Evolutionary conservation across 169 alveolate species (phyloP).

Genomic region (Plasmodium inui): DNA sequence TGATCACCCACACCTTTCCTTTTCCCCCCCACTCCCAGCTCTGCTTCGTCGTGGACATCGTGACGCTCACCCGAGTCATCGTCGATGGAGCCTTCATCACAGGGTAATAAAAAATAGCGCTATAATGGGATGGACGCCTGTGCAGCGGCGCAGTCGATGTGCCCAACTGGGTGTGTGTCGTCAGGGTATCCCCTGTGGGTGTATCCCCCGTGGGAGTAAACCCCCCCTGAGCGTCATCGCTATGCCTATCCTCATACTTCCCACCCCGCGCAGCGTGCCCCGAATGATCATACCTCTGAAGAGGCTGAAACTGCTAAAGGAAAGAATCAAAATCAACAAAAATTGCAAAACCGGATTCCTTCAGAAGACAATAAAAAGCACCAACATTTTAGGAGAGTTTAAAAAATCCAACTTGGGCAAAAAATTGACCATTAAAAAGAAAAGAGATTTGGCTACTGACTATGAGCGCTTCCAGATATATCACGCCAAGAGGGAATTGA

Average conservation of each 20-base stretch:
- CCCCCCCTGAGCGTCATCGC: neutral
- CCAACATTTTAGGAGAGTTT: constrained; percentile 84
- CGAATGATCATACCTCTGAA: constrained; percentile 92
- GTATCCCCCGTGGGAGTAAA: neutral
- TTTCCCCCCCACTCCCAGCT: constrained; percentile 76
- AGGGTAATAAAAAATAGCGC: constrained; percentile 77
- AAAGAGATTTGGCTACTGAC: constrained; percentile 88
- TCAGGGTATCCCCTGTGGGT: neutral
- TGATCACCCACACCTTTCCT: neutral
- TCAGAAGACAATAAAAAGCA: constrained; percentile 84
- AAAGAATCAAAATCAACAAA: constrained; percentile 89
- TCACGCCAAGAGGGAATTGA: constrained; percentile 53
- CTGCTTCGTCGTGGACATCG: constrained; percentile 91
- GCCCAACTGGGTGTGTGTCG: neutral
- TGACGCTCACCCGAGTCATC: constrained; percentile 89
- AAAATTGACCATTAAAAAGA: constrained; percentile 83
- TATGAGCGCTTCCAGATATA: constrained; percentile 88
- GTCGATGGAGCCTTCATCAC: constrained; percentile 93
- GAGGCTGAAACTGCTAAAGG: constrained; percentile 90
- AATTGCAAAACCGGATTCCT: constrained; percentile 91
- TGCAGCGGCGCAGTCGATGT: neutral
- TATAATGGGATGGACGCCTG: neutral
- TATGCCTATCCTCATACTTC: neutral
- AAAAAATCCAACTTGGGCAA: constrained; percentile 88
- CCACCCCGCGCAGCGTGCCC: constrained; percentile 80